Conservation (phyloP, 140 eudicot genomes). For the Erigeron philadelphicus region DNA sequence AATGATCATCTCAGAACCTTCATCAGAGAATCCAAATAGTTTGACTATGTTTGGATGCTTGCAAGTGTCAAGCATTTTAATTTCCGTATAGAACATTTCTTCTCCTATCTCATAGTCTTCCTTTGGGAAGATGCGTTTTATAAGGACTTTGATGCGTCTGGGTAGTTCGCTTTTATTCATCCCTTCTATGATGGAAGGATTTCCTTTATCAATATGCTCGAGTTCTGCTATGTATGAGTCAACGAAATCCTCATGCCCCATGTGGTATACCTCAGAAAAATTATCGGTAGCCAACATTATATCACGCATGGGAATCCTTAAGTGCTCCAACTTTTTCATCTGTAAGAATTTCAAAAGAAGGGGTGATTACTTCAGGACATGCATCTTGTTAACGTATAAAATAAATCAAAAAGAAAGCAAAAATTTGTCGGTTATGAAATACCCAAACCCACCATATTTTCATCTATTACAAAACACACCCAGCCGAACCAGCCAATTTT, state of each 20-base stretch:
- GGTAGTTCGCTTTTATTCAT: background rate
- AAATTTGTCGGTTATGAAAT: too few relatives aligned
- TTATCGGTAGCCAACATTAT: background rate
- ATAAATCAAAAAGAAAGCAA: too few relatives aligned
- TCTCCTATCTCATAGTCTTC: background rate
- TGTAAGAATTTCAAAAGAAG: background rate
- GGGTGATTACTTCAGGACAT: too few relatives aligned
- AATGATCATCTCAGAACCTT: slow-evolving; percentile 11
- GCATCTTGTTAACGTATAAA: too few relatives aligned
- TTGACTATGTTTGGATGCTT: slow-evolving; percentile 1
- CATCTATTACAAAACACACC: too few relatives aligned
- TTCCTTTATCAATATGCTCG: background rate
- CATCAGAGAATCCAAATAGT: slow-evolving; percentile 10
- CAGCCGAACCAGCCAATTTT: too few relatives aligned
- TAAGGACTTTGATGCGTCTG: background rate
- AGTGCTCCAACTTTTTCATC: background rate
- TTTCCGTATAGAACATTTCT: background rate
- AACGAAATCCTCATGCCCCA: background rate
- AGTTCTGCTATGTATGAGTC: background rate
- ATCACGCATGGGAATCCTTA: slow-evolving; percentile 1
- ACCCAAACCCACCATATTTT: too few relatives aligned
- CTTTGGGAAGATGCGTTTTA: background rate
- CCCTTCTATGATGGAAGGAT: background rate
- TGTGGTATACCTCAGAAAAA: background rate
- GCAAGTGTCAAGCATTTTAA: background rate